Base-by-base conservation (phyloP, 129 eudicot species). In the Escallonia rubra region DNA sequence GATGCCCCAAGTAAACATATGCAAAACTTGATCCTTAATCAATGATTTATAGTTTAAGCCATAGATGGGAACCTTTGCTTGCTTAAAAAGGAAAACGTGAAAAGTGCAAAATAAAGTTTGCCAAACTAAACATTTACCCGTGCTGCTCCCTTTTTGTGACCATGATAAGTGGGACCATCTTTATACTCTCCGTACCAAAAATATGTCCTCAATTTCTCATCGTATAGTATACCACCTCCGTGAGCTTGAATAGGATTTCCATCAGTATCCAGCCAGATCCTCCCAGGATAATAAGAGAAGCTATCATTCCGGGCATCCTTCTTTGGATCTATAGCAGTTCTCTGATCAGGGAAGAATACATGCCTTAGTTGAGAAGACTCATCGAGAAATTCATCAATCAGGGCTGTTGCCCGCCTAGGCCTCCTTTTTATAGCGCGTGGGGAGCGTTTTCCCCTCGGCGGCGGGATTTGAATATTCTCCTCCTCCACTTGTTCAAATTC, bases 211-310 rank as follows among this genome's bases (percentile, higher is more conserved):
- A 86, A 80, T 66, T 73, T 74, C 57, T 82, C 87, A 76, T 94
- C 96, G 74, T 87, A 94, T 3, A 94, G 61, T 59, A 94, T 85
- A 62, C 99, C 97, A 62, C 99, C 99, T 63, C 98, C 98, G 68
- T 93, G 98, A 71, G 98, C 98, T 82, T 93, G 98, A 66, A 93
- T 93, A 48, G 96, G 96, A 73, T 94, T 84, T 41, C 97, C 97
- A 10, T 89, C 96, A 57, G 99, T 94, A 80, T 94, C 99, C 71
- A 94, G 71, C 99, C 99, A 94, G 46, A 94, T 94, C 68, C 83
- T 86, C 58, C 95, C 99, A 3, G 99, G 97, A 75, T 82, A 79
- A 80, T 86, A 89, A 72, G 78, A 86, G 70, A 76, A 79, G 71
- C 95, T 89, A 64, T 77, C 87, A n/a, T 87, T 89, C 46, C 81